Base-by-base conservation (phyloP, 2,329 filamentous ascomycete species). In the Coleophoma cylindrospora region DNA sequence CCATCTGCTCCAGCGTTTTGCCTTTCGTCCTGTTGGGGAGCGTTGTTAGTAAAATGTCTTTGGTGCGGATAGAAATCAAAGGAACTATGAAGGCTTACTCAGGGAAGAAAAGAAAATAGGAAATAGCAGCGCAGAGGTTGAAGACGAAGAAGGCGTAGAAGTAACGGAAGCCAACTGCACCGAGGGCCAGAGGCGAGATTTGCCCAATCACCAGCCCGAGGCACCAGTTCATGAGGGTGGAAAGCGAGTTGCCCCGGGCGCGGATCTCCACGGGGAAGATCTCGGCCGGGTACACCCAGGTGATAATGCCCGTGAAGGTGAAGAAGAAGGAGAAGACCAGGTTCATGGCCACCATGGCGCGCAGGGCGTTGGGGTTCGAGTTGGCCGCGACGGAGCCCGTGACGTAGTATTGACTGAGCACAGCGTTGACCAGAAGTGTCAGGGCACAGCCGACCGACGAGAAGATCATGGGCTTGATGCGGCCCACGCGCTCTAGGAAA, bases 201-300 rank as follows among this genome's bases (percentile, higher is more conserved):
- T 81, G 70, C 15, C 77, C 76, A 53, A 64, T 61, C 34, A 65
- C 70, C 13, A 83, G 83, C 59, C 83, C 83, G 63, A 76, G 79
- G 10, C 79, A 62, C 69, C 80, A 84, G 54, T 76, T 81, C 15
- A 74, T 74, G 57, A 74, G 78, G 0, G 77, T 80, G 2, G 79
- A 78, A 9, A 85, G 68, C 0, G 80, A 74, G 54, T 88, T 79
- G 21, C 79, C 81, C 57, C 83, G 81, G n/a, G 81, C 75, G 17
- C 80, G 72, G 40, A 75, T 79, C 13, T 73, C 75, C 0, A 83
- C 65, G 3, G 78, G 79, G 70, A 81, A 85, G 21, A 86, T 76
- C 59, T 83, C 79, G 2, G 77, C 70, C 1, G 80, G 75, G 45
- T 82, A 65, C 43, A 79, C 74, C 79, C 79, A 82, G 1, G 79